Evolutionary conservation across 2,329 filamentous ascomycete species (phyloP).

Genomic region (Aspergillus novoparasiticus): DNA sequence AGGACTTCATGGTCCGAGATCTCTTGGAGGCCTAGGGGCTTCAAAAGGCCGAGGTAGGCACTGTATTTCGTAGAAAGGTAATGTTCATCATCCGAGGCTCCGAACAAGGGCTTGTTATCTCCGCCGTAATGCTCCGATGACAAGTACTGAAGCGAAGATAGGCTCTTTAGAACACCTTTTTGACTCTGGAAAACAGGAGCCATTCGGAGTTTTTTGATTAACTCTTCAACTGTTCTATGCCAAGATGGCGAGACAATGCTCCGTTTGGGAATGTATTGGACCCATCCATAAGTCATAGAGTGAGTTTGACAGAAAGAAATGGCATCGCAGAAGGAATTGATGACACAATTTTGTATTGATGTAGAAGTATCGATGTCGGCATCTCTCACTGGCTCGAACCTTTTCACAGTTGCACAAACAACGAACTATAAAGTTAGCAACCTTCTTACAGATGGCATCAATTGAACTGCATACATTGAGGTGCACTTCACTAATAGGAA

Average conservation of each 20-base stretch:
- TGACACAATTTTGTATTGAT: too few species aligned
- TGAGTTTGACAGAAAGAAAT: background rate
- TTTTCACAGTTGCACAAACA: background rate
- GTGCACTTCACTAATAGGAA: background rate
- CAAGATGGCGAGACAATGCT: background rate
- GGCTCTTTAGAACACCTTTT: background rate
- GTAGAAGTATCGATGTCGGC: too few species aligned
- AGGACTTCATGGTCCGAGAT: slow-evolving; percentile 4
- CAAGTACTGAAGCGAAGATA: slow-evolving; percentile 9
- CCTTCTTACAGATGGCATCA: background rate
- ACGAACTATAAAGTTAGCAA: background rate
- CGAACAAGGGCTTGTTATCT: slow-evolving; percentile 6
- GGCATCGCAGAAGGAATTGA: background rate
- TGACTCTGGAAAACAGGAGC: slow-evolving; percentile 5
- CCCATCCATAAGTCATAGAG: background rate
- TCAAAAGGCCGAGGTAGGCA: background rate
- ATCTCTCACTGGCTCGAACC: background rate
- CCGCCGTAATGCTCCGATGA: background rate
- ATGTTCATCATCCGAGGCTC: background rate
- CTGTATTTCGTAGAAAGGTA: slow-evolving; percentile 10
- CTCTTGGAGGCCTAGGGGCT: slow-evolving; percentile 3
- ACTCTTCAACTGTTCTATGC: background rate
- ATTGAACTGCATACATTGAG: background rate
- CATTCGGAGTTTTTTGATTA: background rate
- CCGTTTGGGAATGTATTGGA: slow-evolving; percentile 1